A percentile compares a stretch with the other conserved stretches of the same genome.
phyloP scores from a whole-genome alignment of 1,139 yeast genomes.

The Oligophagozyma castellii region DNA sequence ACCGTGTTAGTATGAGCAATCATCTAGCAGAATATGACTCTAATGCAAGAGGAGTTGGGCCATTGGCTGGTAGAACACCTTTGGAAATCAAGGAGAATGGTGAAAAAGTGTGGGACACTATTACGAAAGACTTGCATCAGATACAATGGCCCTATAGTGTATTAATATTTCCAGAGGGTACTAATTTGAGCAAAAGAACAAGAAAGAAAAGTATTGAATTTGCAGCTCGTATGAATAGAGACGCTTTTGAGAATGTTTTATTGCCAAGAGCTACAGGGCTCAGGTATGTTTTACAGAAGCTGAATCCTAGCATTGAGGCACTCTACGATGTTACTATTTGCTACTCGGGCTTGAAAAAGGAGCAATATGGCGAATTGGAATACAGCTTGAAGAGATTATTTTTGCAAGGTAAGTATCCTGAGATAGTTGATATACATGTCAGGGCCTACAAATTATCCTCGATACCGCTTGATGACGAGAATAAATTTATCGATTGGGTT shows the following conservation, averaged over 20 bases:
- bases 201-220: slow-evolving; percentile 41
- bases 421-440: slow-evolving; percentile 47
- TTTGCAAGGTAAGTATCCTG: slow-evolving; percentile 60
- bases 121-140: slow-evolving; percentile 12
- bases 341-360: slow-evolving; percentile 51
- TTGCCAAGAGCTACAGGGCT: slow-evolving; percentile 78
- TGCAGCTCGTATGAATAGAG: slow-evolving; percentile 36
- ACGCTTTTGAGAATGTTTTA: slow-evolving; percentile 47
- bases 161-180: slow-evolving; percentile 87
- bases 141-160: slow-evolving; percentile 41
- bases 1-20: slow-evolving; percentile 44
- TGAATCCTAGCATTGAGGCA: slow-evolving; percentile 46
- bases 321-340: slow-evolving; percentile 79
- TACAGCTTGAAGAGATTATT: slow-evolving; percentile 55
- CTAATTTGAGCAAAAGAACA: slow-evolving; percentile 64
- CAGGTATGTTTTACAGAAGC: slow-evolving; percentile 45
- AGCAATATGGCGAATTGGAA: slow-evolving; percentile 64
- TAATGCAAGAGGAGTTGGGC: slow-evolving; percentile 33
- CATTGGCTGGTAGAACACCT: slow-evolving; percentile 33
- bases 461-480: slow-evolving; percentile 52
- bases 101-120: slow-evolving; percentile 16
- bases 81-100: slow-evolving; percentile 13
- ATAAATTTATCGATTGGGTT: slow-evolving; percentile 66
- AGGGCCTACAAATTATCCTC: slow-evolving; percentile 43
- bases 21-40: slow-evolving; percentile 45